Percentiles rank a stretch among this genome's conserved stretches.
phyloP scores from a whole-genome alignment of 1,284 basidiomycete species.

The Phenoliferia sp. region DNA sequence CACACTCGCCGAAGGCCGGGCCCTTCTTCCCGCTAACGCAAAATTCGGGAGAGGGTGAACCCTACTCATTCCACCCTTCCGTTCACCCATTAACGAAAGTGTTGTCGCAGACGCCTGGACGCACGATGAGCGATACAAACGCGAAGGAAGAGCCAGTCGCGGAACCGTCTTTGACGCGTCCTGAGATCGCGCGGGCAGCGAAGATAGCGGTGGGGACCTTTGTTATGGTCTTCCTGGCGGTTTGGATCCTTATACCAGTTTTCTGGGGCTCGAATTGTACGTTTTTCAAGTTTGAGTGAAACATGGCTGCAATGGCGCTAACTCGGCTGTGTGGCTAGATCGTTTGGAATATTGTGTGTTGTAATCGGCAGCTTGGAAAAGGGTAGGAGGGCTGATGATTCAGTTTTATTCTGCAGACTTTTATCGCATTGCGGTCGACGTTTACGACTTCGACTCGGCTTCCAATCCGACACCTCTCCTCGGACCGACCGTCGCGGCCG shows the following conservation, averaged over 20 bases:
- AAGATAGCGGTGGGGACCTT: constrained; percentile 26
- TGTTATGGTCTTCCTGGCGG: constrained; percentile 35
- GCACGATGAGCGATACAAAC: too few relatives aligned
- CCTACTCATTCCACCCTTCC: too few relatives aligned
- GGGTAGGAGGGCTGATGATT: too few relatives aligned
- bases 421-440: constrained; percentile 34
- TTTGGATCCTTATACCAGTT: constrained; percentile 38
- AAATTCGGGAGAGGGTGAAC: too few relatives aligned
- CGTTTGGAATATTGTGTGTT: background rate
- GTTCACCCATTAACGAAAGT: too few relatives aligned
- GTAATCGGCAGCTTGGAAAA: background rate
- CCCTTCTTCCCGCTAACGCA: too few relatives aligned
- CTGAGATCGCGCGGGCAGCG: background rate
- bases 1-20: too few relatives aligned
- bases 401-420: constrained; percentile 24
- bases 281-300: background rate
- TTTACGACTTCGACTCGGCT: constrained; percentile 38
- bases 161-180: background rate
- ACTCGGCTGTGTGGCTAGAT: too few relatives aligned
- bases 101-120: too few relatives aligned
- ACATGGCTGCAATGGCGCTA: constrained; percentile 3
- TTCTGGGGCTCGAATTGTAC: constrained; percentile 40
- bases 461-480: constrained; percentile 5
- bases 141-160: too few relatives aligned
- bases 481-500: constrained; percentile 7